These are phyloP conservation scores for Malassezia yamatoensis DNA, from an alignment of 1,284 basidiomycete species.

Conservation along the genomic window DNA sequence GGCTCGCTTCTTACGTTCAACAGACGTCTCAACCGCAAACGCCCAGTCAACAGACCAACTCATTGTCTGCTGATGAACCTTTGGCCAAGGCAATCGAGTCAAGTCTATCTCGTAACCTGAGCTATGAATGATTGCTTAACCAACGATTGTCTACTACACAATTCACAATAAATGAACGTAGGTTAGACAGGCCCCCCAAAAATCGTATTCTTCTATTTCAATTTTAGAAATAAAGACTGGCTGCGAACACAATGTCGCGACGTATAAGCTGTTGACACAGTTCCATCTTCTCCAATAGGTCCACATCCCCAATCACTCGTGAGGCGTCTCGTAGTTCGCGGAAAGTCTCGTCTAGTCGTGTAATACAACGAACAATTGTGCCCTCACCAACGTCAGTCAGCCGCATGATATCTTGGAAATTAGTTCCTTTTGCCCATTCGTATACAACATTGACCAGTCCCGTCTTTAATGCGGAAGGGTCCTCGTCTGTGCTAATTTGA, in stretches of 20 bases:
- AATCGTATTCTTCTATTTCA: background rate
- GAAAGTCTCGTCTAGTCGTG: constrained; percentile 90
- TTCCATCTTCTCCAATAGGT: constrained; percentile 95
- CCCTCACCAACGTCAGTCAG: constrained; percentile 94
- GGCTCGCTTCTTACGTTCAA: constrained; percentile 1
- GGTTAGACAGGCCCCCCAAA: too few species aligned
- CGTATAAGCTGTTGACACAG: constrained; percentile 75
- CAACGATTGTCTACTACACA: too few species aligned
- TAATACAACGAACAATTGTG: constrained; percentile 91
- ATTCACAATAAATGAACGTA: too few species aligned
- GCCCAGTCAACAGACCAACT: background rate
- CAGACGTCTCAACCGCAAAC: background rate
- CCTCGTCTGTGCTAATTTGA: constrained; percentile 51
- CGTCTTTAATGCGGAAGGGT: constrained; percentile 22
- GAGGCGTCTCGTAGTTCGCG: constrained; percentile 93
- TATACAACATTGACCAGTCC: constrained; percentile 92
- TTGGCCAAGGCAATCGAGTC: too few species aligned
- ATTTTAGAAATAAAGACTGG: constrained; percentile 36
- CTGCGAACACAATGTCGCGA: constrained; percentile 45
- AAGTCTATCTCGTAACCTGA: too few species aligned
- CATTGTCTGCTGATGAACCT: too few species aligned
- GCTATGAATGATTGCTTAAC: too few species aligned
- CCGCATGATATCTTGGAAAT: constrained; percentile 83
- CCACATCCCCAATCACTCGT: constrained; percentile 89
- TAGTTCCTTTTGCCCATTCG: constrained; percentile 97